Percentiles rank a stretch among this genome's conserved stretches.
phyloP scores from a whole-genome alignment of 1,139 yeast species.

The Taphrina flavorubra region DNA sequence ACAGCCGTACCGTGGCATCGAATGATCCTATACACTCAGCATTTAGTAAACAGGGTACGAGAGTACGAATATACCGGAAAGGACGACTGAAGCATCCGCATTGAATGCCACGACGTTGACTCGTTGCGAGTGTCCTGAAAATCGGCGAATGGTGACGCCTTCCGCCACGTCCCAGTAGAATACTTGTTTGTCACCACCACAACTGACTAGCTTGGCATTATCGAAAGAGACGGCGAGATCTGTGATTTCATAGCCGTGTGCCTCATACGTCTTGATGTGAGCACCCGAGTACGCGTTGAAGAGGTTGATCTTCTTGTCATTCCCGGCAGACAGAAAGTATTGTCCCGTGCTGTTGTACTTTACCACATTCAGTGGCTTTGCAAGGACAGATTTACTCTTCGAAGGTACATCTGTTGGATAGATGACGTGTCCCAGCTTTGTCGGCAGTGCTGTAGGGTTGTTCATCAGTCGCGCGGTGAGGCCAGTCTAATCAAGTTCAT shows the following conservation, averaged over 20 bases:
- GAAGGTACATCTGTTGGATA: slow-evolving; percentile 21
- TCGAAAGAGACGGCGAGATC: slow-evolving; percentile 51
- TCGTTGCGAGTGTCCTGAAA: slow-evolving; percentile 51
- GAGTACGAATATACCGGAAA: slow-evolving; percentile 43
- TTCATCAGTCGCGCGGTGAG: not conserved
- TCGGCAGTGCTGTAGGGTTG: slow-evolving; percentile 3
- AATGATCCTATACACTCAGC: slow-evolving; percentile 40
- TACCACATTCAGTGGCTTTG: slow-evolving; percentile 49
- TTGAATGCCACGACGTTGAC: slow-evolving; percentile 51
- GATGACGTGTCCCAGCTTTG: slow-evolving; percentile 25
- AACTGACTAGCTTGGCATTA: slow-evolving; percentile 51
- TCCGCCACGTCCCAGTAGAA: slow-evolving; percentile 52
- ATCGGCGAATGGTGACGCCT: slow-evolving; percentile 48
- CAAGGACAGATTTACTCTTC: not conserved
- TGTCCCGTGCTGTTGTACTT: slow-evolving; percentile 50
- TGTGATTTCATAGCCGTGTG: slow-evolving; percentile 52
- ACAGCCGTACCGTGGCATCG: slow-evolving; percentile 52
- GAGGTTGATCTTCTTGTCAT: slow-evolving; percentile 49
- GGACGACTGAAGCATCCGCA: slow-evolving; percentile 50
- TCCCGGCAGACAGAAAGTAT: slow-evolving; percentile 52
- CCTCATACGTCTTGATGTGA: slow-evolving; percentile 39
- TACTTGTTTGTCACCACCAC: slow-evolving; percentile 53
- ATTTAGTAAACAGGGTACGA: too few relatives aligned
- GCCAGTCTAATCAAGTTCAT: too few relatives aligned
- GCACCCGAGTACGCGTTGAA: slow-evolving; percentile 50